Evolutionary conservation across 2,329 filamentous ascomycete species (phyloP).

Genomic region (Myriangium duriaei): DNA sequence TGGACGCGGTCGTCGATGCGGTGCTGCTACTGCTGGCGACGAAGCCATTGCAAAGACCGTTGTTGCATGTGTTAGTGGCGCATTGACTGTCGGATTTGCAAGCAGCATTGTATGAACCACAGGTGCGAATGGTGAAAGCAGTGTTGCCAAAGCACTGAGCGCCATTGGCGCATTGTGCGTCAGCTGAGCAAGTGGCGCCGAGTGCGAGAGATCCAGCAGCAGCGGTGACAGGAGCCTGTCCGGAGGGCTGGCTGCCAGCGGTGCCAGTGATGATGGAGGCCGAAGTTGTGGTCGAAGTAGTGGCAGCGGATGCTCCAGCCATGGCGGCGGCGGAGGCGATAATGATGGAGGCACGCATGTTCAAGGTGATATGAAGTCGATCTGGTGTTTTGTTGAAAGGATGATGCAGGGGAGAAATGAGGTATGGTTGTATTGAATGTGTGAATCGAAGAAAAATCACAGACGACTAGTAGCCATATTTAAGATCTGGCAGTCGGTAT

Average conservation of each 20-base stretch:
- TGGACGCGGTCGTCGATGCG: not conserved
- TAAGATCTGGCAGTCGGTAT: too few species aligned
- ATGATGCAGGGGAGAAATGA: too few species aligned
- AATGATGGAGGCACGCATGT: conserved; percentile 14
- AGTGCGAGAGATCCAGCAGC: conserved; percentile 14
- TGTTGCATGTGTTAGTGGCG: conserved; percentile 17
- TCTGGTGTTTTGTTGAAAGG: too few species aligned
- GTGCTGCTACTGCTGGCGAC: conserved; percentile 1
- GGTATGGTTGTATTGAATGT: too few species aligned
- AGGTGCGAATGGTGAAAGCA: conserved; percentile 11
- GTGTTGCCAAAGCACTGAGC: conserved; percentile 15
- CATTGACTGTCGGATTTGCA: conserved; percentile 16
- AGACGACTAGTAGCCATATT: too few species aligned
- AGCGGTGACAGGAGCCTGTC: conserved; percentile 12
- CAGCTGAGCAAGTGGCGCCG: conserved; percentile 13
- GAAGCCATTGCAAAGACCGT: conserved; percentile 17
- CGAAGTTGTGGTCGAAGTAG: conserved; percentile 1
- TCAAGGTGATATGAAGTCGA: too few species aligned
- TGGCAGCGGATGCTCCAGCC: not conserved
- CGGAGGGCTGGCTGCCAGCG: too few species aligned
- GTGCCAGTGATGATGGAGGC: too few species aligned
- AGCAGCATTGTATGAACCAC: conserved; percentile 18
- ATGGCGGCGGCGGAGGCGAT: conserved; percentile 12
- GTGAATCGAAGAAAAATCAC: too few species aligned
- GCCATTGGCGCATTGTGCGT: conserved; percentile 14